Percentiles rank a stretch among this genome's conserved stretches.
Conservation (phyloP, 139 green algal genomes). For the Haematococcus lacustris region DNA sequence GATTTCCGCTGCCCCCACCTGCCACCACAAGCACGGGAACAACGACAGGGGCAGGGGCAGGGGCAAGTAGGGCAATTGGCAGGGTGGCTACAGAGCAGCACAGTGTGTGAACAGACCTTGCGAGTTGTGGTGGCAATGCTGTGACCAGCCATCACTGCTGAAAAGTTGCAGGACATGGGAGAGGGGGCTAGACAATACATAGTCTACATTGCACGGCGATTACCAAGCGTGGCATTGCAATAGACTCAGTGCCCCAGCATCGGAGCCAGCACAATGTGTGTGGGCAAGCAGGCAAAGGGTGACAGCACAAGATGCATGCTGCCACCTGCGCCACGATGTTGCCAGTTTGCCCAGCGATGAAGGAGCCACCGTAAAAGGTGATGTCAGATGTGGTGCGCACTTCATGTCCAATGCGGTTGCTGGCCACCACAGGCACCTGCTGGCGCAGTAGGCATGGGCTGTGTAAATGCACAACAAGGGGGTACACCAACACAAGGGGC, state of each 20-base stretch:
- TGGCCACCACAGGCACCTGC: slow-evolving; percentile 61
- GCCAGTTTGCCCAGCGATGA: slow-evolving; percentile 54
- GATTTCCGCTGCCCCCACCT: neutral
- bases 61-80: too few relatives aligned
- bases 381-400: slow-evolving; percentile 36
- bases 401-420: slow-evolving; percentile 69
- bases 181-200: neutral
- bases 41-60: neutral
- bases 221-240: neutral
- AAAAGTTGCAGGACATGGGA: neutral
- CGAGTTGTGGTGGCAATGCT: neutral
- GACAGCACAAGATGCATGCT: neutral
- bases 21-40: neutral
- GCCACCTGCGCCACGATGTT: slow-evolving; percentile 47
- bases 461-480: neutral
- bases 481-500: neutral
- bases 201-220: neutral
- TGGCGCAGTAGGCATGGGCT: neutral
- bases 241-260: neutral
- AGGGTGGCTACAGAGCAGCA: neutral
- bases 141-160: neutral
- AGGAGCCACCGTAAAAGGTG: slow-evolving; percentile 74
- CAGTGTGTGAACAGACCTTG: neutral
- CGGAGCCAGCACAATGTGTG: neutral
- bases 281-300: neutral